Percentiles rank a stretch among this genome's conserved stretches.
Evolutionary conservation across 306 rosid genomes (phyloP).

Genomic region (Lagenaria siceraria): DNA sequence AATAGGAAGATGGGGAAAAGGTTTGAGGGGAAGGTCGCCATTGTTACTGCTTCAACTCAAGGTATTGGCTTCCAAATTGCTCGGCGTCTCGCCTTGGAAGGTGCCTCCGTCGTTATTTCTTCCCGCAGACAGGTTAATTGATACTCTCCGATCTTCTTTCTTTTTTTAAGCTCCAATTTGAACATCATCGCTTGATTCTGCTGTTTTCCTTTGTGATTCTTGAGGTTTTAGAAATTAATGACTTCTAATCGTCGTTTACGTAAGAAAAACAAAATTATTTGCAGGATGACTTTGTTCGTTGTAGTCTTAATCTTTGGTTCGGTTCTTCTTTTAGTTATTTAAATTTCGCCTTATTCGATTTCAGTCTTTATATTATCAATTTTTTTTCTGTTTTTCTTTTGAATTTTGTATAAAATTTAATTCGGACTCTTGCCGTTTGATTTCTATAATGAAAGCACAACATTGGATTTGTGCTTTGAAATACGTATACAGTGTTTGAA

Average conservation of each 20-base stretch:
- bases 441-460: not conserved
- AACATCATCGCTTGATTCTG: not conserved
- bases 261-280: not conserved
- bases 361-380: not conserved
- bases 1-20: constrained; percentile 32
- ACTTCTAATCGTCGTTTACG: not conserved
- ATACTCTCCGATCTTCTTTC: not conserved
- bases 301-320: no score
- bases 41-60: constrained; percentile 92
- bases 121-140: constrained; percentile 73
- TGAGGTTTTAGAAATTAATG: not conserved
- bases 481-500: not conserved
- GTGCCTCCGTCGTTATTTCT: constrained; percentile 79
- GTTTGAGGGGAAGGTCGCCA: constrained; percentile 62
- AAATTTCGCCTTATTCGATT: not conserved
- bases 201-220: not conserved
- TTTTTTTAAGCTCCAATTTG: not conserved
- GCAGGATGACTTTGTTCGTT: no score
- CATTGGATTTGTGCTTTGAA: not conserved
- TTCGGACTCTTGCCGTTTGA: not conserved
- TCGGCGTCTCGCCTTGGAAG: constrained; percentile 81
- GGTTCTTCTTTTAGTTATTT: no score
- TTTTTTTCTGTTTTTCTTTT: not conserved
- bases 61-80: constrained; percentile 86
- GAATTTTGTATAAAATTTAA: not conserved